A percentile compares a stretch with the other conserved stretches of the same genome.
Conservation (phyloP, 2,329 filamentous ascomycete species). For the Xylariaceae sp. region DNA sequence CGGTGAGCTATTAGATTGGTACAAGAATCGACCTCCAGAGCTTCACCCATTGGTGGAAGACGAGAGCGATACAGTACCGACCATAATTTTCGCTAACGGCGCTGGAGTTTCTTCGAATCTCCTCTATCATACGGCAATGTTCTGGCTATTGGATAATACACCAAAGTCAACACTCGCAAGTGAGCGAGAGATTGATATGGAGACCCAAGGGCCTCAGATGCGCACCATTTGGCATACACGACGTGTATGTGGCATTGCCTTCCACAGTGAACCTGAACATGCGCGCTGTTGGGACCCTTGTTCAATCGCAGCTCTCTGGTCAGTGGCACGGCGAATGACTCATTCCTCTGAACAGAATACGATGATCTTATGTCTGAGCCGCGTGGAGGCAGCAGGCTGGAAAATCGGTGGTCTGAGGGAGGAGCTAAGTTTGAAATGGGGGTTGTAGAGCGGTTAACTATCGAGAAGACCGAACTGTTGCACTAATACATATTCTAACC, state of each 20-base stretch:
- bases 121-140: slow-evolving; percentile 16
- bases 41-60: slow-evolving; percentile 8
- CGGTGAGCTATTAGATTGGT: slow-evolving; percentile 4
- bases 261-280: slow-evolving; percentile 13
- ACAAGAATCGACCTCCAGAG: slow-evolving; percentile 4
- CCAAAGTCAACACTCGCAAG: not conserved
- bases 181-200: not conserved
- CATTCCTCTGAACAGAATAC: slow-evolving; percentile 7
- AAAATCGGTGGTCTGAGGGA: slow-evolving; percentile 8
- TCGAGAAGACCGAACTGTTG: too few species aligned
- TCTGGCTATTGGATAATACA: slow-evolving; percentile 10
- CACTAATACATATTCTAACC: too few species aligned
- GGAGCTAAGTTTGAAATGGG: slow-evolving; percentile 11
- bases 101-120: slow-evolving; percentile 13
- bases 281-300: slow-evolving; percentile 14
- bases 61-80: slow-evolving; percentile 7
- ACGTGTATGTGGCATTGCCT: slow-evolving; percentile 16
- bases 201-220: slow-evolving; percentile 2
- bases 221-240: slow-evolving; percentile 12
- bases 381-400: slow-evolving; percentile 13
- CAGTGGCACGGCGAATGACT: slow-evolving; percentile 8
- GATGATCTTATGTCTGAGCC: slow-evolving; percentile 8
- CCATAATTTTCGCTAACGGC: slow-evolving; percentile 10
- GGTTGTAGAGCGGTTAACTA: too few species aligned
- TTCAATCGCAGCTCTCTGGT: slow-evolving; percentile 13